These are phyloP conservation scores for Berkeleyomyces basicola DNA, from an alignment of 2,329 filamentous ascomycete genomes.

Conservation along the genomic window DNA sequence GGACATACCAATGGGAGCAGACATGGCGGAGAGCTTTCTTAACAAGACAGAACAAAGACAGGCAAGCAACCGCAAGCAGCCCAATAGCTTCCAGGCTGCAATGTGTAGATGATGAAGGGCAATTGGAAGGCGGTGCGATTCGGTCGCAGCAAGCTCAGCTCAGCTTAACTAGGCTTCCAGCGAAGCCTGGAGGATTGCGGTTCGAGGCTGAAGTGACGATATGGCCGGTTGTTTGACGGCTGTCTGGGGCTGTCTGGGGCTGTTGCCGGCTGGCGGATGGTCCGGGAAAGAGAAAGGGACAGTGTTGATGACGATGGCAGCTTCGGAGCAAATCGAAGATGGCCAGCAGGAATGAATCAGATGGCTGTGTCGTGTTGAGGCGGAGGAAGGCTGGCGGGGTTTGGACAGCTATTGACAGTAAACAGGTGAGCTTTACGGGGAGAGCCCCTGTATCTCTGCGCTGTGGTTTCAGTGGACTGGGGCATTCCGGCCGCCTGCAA, in stretches of 20 bases:
- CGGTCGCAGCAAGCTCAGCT: background rate
- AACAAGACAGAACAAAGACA: background rate
- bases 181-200: background rate
- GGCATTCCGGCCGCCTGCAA: background rate
- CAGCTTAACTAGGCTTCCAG: background rate
- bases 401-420: slow-evolving; percentile 1
- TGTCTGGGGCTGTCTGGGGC: background rate
- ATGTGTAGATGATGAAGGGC: background rate
- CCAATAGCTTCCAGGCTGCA: background rate
- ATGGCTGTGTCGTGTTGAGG: background rate
- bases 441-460: background rate
- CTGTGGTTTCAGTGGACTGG: background rate
- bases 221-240: background rate
- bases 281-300: background rate
- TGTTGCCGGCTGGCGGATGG: background rate
- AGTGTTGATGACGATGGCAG: background rate
- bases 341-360: background rate
- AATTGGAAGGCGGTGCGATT: background rate
- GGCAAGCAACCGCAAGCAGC: background rate
- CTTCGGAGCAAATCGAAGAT: background rate
- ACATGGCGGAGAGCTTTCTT: background rate
- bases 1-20: slow-evolving; percentile 8
- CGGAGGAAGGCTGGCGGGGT: background rate
- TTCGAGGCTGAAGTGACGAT: slow-evolving; percentile 1
- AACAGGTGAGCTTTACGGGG: background rate